Base-by-base conservation (phyloP, 2,329 filamentous ascomycete species). In the Penicillium sp. region DNA sequence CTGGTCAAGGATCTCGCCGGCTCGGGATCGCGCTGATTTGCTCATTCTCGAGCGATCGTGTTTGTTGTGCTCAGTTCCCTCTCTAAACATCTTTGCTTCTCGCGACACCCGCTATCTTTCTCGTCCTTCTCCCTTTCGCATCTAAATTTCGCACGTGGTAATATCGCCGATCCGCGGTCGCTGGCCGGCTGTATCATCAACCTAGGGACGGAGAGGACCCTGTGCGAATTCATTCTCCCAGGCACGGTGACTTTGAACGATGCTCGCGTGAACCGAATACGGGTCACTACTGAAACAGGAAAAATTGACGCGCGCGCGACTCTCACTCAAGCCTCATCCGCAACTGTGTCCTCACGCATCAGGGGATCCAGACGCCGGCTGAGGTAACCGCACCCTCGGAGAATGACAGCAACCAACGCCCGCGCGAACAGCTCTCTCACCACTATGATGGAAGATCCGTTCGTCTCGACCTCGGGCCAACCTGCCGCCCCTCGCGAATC, bases 371-470 rank as follows among this genome's bases (percentile, higher is more conserved):
- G 65, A 60, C 56, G 65, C 57, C 60, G 65, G 52, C 54, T 55
- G 62, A 64, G 62, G 55, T 48, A 30, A 30, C 54, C 55, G 30
- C 35, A 55, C 45, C 52, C 52, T 53, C 55, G 54, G 52, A 65
- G 58, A 22, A 68, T 68, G 65, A 62, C 63, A 45, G 38, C 63
- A 53, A 48, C 63, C 38, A 56, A 65, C 43, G 19, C 54, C 33
- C 62, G 66, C 57, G 64, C 59, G 52, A 63, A 60, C 55, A 63
- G 43, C 55, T 60, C 63, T 60, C 62, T 66, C 26, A 60, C 68
- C 25, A 61, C 70, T 38, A 67, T 71, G 66, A 68, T 71, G 67
- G 73, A 83, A 70, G 87, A 89, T 66, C 87, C 87, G 48, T 89
- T 89, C 71, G 76, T 87, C 61, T 78, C 81, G 61, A 78, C 70